These are phyloP conservation scores for Olyra latifolia DNA, from an alignment of 176 grass and related monocot genomes.

Conservation along the genomic window DNA sequence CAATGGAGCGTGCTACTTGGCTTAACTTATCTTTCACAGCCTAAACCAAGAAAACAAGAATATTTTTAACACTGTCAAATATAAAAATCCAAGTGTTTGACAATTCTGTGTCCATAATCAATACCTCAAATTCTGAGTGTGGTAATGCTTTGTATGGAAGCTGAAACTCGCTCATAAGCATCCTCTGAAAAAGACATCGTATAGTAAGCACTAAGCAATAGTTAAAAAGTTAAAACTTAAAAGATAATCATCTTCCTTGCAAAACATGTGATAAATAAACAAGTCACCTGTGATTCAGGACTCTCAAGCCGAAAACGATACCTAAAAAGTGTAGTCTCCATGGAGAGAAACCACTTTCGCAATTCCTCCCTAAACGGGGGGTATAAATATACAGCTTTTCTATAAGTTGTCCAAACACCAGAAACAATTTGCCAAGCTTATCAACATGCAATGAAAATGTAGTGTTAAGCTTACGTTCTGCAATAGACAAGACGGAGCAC, in stretches of 20 bases:
- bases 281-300: constrained; percentile 79
- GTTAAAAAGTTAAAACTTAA: background rate
- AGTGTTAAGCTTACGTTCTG: constrained; percentile 71
- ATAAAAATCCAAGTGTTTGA: constrained; percentile 24
- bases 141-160: constrained; percentile 84
- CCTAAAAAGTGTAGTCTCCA: constrained; percentile 82
- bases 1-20: constrained; percentile 86
- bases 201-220: constrained; percentile 25
- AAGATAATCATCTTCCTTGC: constrained; percentile 5
- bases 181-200: constrained; percentile 49
- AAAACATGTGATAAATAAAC: background rate
- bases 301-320: constrained; percentile 78
- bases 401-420: constrained; percentile 5
- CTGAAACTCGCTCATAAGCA: constrained; percentile 87
- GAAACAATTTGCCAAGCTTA: background rate
- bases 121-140: constrained; percentile 87
- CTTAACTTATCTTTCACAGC: constrained; percentile 81
- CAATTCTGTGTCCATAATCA: constrained; percentile 1
- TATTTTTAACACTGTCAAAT: constrained; percentile 21
- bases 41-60: constrained; percentile 52
- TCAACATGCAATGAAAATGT: background rate
- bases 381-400: background rate
- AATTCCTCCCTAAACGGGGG: constrained; percentile 66
- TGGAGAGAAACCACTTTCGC: constrained; percentile 97
- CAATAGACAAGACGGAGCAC: constrained; percentile 98